Conservation (phyloP, 2,329 filamentous ascomycete genomes). For the Trichophyton verrucosum region DNA sequence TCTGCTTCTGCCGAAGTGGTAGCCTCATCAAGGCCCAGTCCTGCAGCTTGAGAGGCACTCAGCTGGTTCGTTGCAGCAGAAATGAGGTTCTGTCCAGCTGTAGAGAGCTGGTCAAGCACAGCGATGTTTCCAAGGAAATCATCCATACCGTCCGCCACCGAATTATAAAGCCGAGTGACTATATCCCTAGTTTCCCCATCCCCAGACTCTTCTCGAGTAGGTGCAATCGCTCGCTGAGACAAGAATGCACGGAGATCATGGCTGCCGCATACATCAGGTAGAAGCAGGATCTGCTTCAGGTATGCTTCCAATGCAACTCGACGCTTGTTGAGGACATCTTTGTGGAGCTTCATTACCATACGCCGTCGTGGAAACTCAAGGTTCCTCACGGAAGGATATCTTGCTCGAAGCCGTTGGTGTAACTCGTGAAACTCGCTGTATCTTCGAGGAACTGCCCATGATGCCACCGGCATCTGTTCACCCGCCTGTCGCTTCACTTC, state of each 20-base stretch:
- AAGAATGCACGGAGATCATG: conserved; percentile 85
- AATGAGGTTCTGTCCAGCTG: conserved; percentile 75
- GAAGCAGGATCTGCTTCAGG: conserved; percentile 62
- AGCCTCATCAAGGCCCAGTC: conserved; percentile 24
- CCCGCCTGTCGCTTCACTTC: conserved; percentile 84
- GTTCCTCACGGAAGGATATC: conserved; percentile 76
- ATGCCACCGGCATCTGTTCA: conserved; percentile 91
- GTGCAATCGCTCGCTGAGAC: conserved; percentile 69
- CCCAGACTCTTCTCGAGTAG: conserved; percentile 45
- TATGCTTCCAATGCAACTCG: conserved; percentile 75
- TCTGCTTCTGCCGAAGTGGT: conserved; percentile 59
- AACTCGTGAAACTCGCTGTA: conserved; percentile 97
- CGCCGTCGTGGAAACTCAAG: conserved; percentile 86
- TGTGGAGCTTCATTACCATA: conserved; percentile 92
- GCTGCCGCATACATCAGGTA: conserved; percentile 89
- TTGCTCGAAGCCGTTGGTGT: conserved; percentile 71
- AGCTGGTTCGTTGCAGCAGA: conserved; percentile 42
- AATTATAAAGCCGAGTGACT: conserved; percentile 89
- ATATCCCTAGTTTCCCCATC: conserved; percentile 64
- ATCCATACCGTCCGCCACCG: conserved; percentile 94
- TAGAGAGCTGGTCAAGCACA: conserved; percentile 83
- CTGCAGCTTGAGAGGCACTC: conserved; percentile 20
- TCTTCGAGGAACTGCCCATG: conserved; percentile 81
- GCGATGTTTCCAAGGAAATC: conserved; percentile 94
- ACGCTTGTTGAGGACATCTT: conserved; percentile 86